Conservation (phyloP, 805 yeast genomes). For the Yamadazyma endophytica region DNA sequence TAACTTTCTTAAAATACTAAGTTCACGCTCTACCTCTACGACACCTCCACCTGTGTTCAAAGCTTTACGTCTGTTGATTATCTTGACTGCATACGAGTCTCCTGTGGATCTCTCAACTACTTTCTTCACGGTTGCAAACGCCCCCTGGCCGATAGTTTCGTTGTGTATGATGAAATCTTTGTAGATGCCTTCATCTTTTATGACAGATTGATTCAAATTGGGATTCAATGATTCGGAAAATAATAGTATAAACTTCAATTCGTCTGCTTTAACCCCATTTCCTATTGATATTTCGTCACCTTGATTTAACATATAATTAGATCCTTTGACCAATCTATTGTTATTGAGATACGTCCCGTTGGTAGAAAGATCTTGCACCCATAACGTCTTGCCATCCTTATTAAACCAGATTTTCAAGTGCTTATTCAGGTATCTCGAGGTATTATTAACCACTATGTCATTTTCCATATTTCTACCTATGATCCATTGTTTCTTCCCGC, state of each 20-base stretch:
- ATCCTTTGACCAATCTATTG: slow-evolving; percentile 64
- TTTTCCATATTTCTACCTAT: slow-evolving; percentile 71
- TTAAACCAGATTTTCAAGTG: slow-evolving; percentile 74
- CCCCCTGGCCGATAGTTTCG: slow-evolving; percentile 95
- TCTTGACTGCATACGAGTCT: slow-evolving; percentile 83
- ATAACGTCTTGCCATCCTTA: slow-evolving; percentile 47
- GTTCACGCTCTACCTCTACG: slow-evolving; percentile 81
- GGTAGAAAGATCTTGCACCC: slow-evolving; percentile 76
- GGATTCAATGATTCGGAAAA: slow-evolving; percentile 42
- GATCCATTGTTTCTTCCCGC: slow-evolving; percentile 47
- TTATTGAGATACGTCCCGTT: slow-evolving; percentile 91
- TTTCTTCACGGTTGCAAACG: slow-evolving; percentile 92
- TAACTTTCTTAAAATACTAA: slow-evolving; percentile 70
- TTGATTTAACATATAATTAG: slow-evolving; percentile 76
- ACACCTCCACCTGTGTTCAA: slow-evolving; percentile 59
- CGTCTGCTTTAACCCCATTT: slow-evolving; percentile 73
- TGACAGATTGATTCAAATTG: slow-evolving; percentile 20
- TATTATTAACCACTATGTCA: slow-evolving; percentile 58
- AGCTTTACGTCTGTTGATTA: slow-evolving; percentile 73
- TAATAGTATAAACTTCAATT: slow-evolving; percentile 47
- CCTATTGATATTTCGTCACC: slow-evolving; percentile 95
- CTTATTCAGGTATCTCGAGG: slow-evolving; percentile 64
- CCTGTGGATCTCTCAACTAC: slow-evolving; percentile 87
- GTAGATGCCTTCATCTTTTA: slow-evolving; percentile 52
- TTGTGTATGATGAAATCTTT: slow-evolving; percentile 73